These are phyloP conservation scores for Phoenix roebelenii DNA, from an alignment of 176 grass and related monocot genomes.

Conservation along the genomic window DNA sequence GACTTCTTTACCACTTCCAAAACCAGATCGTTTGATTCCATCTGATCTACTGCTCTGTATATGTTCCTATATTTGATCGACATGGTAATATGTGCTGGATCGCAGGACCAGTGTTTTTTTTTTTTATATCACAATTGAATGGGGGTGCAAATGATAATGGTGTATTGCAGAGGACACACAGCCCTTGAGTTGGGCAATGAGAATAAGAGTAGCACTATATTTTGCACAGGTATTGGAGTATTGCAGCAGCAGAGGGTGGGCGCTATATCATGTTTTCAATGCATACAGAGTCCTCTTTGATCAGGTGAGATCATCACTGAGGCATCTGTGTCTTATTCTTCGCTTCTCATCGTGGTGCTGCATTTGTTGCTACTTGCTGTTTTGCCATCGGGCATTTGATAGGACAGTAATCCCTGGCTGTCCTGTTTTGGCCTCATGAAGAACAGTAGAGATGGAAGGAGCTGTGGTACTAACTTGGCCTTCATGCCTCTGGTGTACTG, in stretches of 20 bases:
- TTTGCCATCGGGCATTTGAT: not conserved
- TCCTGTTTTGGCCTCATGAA: slow-evolving; percentile 13
- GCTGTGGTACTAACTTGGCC: slow-evolving; percentile 35
- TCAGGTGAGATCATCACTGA: slow-evolving; percentile 18
- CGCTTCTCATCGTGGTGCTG: not conserved
- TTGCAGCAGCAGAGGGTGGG: slow-evolving; percentile 29
- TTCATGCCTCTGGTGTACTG: slow-evolving; percentile 88
- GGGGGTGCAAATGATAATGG: not conserved
- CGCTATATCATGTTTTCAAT: slow-evolving; percentile 50
- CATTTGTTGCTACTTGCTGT: too few relatives aligned
- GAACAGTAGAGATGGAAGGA: slow-evolving; percentile 11
- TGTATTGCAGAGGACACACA: slow-evolving; percentile 34
- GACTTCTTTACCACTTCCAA: too few relatives aligned
- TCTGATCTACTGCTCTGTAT: too few relatives aligned
- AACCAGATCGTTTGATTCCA: too few relatives aligned
- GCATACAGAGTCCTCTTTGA: slow-evolving; percentile 46
- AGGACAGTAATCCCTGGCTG: slow-evolving; percentile 21
- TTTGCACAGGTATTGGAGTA: slow-evolving; percentile 36
- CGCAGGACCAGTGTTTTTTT: not conserved
- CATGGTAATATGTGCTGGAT: not conserved
- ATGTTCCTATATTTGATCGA: too few relatives aligned
- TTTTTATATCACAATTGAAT: not conserved
- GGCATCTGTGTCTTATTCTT: not conserved
- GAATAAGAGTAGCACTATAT: slow-evolving; percentile 36
- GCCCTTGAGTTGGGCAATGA: slow-evolving; percentile 45